phyloP scores from a whole-genome alignment of 352 stramenopile species.

The Peronospora destructor region DNA sequence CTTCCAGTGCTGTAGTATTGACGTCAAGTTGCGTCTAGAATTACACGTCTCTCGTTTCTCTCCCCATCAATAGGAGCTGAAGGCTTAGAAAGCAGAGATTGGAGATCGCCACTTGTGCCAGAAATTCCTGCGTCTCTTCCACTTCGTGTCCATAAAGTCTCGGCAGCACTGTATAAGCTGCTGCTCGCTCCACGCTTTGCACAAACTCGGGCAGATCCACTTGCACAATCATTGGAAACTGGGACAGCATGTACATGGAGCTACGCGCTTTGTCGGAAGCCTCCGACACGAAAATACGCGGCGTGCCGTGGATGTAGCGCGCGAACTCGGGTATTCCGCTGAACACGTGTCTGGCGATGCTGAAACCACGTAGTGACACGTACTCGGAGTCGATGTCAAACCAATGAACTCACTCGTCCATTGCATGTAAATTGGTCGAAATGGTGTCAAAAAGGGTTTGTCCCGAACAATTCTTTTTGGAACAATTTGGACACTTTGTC shows the following conservation, averaged over 20 bases:
- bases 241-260: conserved; percentile 48
- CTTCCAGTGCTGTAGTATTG: conserved; percentile 28
- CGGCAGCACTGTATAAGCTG: conserved; percentile 37
- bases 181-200: conserved; percentile 28
- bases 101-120: conserved; percentile 27
- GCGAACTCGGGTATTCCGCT: conserved; percentile 17
- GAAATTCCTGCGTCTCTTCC: conserved; percentile 19
- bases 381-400: conserved; percentile 23
- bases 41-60: conserved; percentile 1
- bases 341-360: conserved; percentile 18
- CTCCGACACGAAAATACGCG: conserved; percentile 29
- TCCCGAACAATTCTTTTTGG: too few relatives aligned
- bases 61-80: conserved; percentile 17
- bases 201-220: conserved; percentile 44
- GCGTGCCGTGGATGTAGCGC: conserved; percentile 14
- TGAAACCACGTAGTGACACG: conserved; percentile 18
- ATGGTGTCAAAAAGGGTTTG: too few relatives aligned
- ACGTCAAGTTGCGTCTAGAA: conserved; percentile 43
- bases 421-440: conserved; percentile 9
- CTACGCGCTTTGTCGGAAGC: conserved; percentile 31
- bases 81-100: conserved; percentile 26
- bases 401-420: too few relatives aligned
- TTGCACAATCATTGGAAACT: conserved; percentile 25
- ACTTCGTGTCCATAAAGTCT: conserved; percentile 32
- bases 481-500: too few relatives aligned